Evolutionary conservation across 345 rosid genomes (phyloP).

Genomic region (Boechera divaricarpa): DNA sequence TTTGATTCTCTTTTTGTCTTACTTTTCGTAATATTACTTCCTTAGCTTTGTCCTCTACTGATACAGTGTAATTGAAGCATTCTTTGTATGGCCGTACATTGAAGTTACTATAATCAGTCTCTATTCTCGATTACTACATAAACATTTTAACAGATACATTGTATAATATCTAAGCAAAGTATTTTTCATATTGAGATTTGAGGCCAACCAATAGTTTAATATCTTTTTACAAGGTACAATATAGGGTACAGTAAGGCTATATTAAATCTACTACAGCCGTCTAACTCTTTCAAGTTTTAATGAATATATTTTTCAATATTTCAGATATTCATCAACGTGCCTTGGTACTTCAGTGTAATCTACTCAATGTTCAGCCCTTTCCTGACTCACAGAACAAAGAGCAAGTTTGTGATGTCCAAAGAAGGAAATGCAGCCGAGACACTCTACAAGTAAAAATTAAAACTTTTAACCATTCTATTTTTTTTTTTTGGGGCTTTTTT

Average conservation of each 20-base stretch:
- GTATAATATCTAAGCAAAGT: slow-evolving; percentile 7
- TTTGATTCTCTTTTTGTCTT: slow-evolving; percentile 35
- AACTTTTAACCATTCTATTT: neutral
- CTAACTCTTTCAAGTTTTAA: neutral
- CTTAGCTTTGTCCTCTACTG: slow-evolving; percentile 36
- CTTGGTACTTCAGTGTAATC: slow-evolving; percentile 92
- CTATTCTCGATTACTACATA: slow-evolving; percentile 6
- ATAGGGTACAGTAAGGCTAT: neutral
- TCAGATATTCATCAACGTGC: slow-evolving; percentile 95
- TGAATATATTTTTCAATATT: neutral
- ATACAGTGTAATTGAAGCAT: slow-evolving; percentile 26
- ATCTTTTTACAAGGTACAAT: neutral
- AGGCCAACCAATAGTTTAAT: neutral
- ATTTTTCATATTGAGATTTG: neutral
- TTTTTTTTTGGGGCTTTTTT: neutral
- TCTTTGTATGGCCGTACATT: slow-evolving; percentile 37
- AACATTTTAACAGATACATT: slow-evolving; percentile 13
- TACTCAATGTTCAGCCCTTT: slow-evolving; percentile 93
- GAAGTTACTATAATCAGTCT: slow-evolving; percentile 21
- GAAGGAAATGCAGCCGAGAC: slow-evolving; percentile 93
- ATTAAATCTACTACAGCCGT: no score
- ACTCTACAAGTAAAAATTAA: slow-evolving; percentile 75
- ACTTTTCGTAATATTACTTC: slow-evolving; percentile 23
- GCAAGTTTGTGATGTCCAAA: slow-evolving; percentile 90
- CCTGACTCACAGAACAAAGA: slow-evolving; percentile 93